Evolutionary conservation across 352 stramenopile genomes (phyloP).

Genomic region (Stephanocyclus meneghinianus): DNA sequence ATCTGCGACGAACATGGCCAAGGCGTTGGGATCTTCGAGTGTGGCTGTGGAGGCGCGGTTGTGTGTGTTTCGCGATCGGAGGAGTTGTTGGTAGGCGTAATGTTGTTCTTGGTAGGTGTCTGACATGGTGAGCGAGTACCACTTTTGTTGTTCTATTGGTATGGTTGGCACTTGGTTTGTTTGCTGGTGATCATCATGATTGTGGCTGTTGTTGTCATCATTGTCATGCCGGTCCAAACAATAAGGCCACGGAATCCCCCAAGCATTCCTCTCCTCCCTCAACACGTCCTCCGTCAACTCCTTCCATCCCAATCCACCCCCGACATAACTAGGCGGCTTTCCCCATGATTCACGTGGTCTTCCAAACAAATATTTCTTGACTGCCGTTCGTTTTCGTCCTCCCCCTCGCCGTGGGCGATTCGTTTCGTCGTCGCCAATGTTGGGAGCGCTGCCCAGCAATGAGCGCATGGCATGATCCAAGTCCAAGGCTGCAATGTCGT

Average conservation of each 20-base stretch:
- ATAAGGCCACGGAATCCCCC: slow-evolving; percentile 69
- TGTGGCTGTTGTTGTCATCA: not conserved
- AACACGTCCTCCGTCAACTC: slow-evolving; percentile 42
- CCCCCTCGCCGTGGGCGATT: not conserved
- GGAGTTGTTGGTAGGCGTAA: slow-evolving; percentile 27
- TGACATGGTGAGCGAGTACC: slow-evolving; percentile 65
- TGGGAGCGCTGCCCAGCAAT: slow-evolving; percentile 34
- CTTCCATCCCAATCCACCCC: slow-evolving; percentile 66
- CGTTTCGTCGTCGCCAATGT: not conserved
- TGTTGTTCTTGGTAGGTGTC: slow-evolving; percentile 62
- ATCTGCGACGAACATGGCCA: slow-evolving; percentile 75
- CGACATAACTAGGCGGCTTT: slow-evolving; percentile 67
- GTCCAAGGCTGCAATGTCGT: slow-evolving; percentile 58
- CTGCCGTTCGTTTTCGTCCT: not conserved
- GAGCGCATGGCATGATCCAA: slow-evolving; percentile 61
- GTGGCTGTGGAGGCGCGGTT: not conserved
- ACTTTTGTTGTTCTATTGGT: slow-evolving; percentile 31
- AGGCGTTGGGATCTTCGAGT: slow-evolving; percentile 61
- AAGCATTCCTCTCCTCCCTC: slow-evolving; percentile 4
- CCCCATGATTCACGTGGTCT: slow-evolving; percentile 41
- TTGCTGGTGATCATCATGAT: not conserved
- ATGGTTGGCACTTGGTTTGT: slow-evolving; percentile 2
- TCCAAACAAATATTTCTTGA: slow-evolving; percentile 69
- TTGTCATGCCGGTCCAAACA: slow-evolving; percentile 19
- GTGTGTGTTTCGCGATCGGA: not conserved